Evolutionary conservation across 2,329 filamentous ascomycete genomes (phyloP).

Genomic region (Scedosporium aurantiacum): DNA sequence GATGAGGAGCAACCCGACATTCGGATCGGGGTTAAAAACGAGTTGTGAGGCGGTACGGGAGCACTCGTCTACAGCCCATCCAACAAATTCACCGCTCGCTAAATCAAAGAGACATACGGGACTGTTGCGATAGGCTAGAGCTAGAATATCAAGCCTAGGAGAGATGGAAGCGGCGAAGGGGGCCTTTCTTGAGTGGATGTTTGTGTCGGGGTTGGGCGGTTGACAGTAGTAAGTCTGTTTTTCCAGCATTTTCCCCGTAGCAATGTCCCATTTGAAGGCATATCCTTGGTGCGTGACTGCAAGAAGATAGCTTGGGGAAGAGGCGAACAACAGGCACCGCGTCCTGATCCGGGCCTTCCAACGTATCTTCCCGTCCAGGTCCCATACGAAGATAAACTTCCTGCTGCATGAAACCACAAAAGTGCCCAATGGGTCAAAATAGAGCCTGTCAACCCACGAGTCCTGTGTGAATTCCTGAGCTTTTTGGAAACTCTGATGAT

Average conservation of each 20-base stretch:
- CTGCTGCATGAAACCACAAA: not conserved
- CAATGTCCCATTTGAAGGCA: no score
- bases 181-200: not conserved
- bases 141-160: not conserved
- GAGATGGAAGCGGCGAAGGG: not conserved
- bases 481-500: not conserved
- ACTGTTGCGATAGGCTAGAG: not conserved
- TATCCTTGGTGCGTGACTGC: no score
- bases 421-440: not conserved
- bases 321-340: not conserved
- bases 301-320: no score
- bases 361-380: not conserved
- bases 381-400: not conserved
- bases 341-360: not conserved
- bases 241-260: no score
- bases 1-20: slow-evolving; percentile 12
- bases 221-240: no score
- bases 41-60: not conserved
- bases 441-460: not conserved
- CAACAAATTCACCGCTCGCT: not conserved
- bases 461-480: not conserved
- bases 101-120: not conserved
- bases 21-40: slow-evolving; percentile 10
- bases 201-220: no score
- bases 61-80: not conserved